phyloP scores from a whole-genome alignment of 805 yeast genomes.

The Ogataea dorogensis region DNA sequence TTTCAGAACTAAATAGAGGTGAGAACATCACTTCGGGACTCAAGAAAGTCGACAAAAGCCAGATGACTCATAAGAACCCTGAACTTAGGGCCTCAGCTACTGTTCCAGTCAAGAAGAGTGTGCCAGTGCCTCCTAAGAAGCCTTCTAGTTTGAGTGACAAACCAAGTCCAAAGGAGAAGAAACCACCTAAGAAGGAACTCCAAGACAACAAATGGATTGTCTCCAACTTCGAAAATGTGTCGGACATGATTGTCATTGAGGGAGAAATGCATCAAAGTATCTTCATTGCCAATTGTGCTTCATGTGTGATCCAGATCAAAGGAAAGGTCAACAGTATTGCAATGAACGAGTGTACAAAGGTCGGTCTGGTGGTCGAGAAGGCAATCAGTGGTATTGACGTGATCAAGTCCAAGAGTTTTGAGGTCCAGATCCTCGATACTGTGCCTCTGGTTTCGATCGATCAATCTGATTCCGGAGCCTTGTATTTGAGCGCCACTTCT shows the following conservation, averaged over 20 bases:
- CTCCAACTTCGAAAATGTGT: slow-evolving; percentile 67
- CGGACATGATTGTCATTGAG: slow-evolving; percentile 65
- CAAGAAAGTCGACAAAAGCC: slow-evolving; percentile 88
- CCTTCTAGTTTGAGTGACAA: slow-evolving; percentile 55
- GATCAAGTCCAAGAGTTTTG: slow-evolving; percentile 77
- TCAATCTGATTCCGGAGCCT: slow-evolving; percentile 80
- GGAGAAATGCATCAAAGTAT: slow-evolving; percentile 86
- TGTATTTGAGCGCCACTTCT: slow-evolving; percentile 74
- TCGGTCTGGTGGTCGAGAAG: slow-evolving; percentile 79
- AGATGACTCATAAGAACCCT: slow-evolving; percentile 93
- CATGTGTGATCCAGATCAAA: slow-evolving; percentile 72
- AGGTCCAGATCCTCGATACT: slow-evolving; percentile 77
- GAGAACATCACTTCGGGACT: slow-evolving; percentile 78
- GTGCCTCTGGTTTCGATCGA: slow-evolving; percentile 86
- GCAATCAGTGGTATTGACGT: slow-evolving; percentile 86
- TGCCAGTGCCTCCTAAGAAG: slow-evolving; percentile 82
- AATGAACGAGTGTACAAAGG: slow-evolving; percentile 64
- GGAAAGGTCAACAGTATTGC: slow-evolving; percentile 93
- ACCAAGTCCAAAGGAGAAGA: slow-evolving; percentile 23
- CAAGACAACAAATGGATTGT: slow-evolving; percentile 87
- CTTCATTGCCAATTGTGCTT: slow-evolving; percentile 78
- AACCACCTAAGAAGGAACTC: slow-evolving; percentile 64
- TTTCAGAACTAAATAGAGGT: slow-evolving; percentile 87
- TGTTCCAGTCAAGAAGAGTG: slow-evolving; percentile 46
- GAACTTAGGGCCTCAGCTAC: slow-evolving; percentile 60